Evolutionary conservation across 1,284 basidiomycete genomes (phyloP), one percentile per base, ranked within the genome.

Genomic region (Pulchroboletus neoregius): DNA sequence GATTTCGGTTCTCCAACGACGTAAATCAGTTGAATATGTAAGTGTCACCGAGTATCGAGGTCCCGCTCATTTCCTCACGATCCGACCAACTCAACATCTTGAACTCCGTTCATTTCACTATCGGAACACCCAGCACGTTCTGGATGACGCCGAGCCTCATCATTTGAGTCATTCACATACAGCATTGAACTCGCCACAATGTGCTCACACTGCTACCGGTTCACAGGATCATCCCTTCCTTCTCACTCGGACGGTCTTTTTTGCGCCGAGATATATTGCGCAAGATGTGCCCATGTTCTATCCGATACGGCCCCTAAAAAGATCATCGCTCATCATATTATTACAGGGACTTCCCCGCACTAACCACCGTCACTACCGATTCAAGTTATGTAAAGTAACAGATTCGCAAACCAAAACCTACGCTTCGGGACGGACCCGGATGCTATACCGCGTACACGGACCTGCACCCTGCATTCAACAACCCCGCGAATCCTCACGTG

Each of bases 61-160:
- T 22, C 33, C 18, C 18, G 10, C 18, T 35, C 33, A 35, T 20
- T 35, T 28, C 27, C n/a, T n/a, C n/a, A n/a, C n/a, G n/a, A n/a
- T n/a, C n/a, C n/a, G n/a, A n/a, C n/a, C n/a, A n/a, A n/a, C n/a
- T 33, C 7, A 18, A 18, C 10, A 4, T 6, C 33, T 20, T 12
- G 27, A 42, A 37, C 20, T 5, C 45, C 36, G 20, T 55, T 40
- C 32, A 45, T 33, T 58, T 39, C 32, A 33, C 32, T 37, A 22
- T 34, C 24, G 11, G 18, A 26, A 36, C 16, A 9, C 18, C 52
- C 1, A n/a, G 36, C 39, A 22, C 30, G 18, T 24, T 40, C 31
- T n/a, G 12, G 18, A 30, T 38, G 37, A 45, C 34, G 33, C 47
- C 24, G 37, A 36, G 34, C 40, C 38, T 36, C 18, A 10, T 27